Conservation (phyloP, 2,329 filamentous ascomycete species). For the Epichloe sibirici region DNA sequence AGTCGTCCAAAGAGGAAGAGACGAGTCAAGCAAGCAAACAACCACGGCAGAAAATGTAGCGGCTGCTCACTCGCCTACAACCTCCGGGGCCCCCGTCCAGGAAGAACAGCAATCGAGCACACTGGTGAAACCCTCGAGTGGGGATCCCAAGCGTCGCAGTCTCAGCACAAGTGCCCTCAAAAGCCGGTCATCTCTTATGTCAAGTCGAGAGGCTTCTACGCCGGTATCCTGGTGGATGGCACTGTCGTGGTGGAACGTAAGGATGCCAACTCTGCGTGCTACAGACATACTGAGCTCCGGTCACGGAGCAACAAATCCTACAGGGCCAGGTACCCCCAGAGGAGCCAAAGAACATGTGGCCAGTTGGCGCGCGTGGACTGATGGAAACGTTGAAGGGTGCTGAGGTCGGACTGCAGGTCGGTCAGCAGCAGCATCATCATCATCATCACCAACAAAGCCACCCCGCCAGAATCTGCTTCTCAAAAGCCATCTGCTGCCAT, state of each 20-base stretch:
- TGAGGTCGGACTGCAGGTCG: conserved; percentile 15
- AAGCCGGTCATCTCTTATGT: conserved; percentile 54
- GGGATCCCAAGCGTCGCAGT: conserved; percentile 16
- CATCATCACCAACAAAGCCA: background rate
- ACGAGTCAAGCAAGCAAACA: background rate
- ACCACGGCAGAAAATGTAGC: background rate
- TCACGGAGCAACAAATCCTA: conserved; percentile 35
- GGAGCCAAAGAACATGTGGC: conserved; percentile 18
- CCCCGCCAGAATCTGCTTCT: background rate
- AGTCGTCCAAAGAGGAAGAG: conserved; percentile 12
- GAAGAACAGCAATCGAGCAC: conserved; percentile 9
- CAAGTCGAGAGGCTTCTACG: conserved; percentile 81
- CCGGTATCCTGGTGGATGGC: conserved; percentile 75
- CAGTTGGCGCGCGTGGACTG: conserved; percentile 18
- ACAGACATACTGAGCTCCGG: conserved; percentile 46
- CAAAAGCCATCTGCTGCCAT: background rate
- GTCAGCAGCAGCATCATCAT: background rate
- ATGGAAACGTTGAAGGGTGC: conserved; percentile 20
- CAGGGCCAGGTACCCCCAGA: conserved; percentile 25
- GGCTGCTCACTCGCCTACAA: background rate
- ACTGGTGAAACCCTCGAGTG: conserved; percentile 12
- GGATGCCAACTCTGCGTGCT: conserved; percentile 77
- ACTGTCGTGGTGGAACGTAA: conserved; percentile 74
- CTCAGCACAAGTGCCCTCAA: conserved; percentile 15
- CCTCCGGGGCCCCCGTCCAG: conserved; percentile 1